These are phyloP conservation scores for Aspergillus persii DNA, from an alignment of 2,329 filamentous ascomycete species.

Conservation along the genomic window DNA sequence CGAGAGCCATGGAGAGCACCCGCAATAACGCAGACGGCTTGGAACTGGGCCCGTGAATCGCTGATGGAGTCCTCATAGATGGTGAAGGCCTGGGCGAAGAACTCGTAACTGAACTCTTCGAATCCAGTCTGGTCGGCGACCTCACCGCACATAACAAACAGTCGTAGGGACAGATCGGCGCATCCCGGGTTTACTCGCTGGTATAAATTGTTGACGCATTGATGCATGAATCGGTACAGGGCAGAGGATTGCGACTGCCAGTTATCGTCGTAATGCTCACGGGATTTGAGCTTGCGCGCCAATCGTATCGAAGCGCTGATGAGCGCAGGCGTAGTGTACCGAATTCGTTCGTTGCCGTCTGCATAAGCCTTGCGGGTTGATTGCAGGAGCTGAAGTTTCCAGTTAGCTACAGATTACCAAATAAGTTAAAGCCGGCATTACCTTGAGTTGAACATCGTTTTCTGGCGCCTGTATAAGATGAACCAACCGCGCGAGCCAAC, in stretches of 20 bases:
- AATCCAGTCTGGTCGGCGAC: constrained; percentile 87
- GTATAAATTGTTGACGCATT: constrained; percentile 80
- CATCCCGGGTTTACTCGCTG: constrained; percentile 77
- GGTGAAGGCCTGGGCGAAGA: constrained; percentile 96
- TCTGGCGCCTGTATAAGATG: constrained; percentile 80
- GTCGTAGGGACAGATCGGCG: constrained; percentile 80
- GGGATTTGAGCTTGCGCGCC: constrained; percentile 80
- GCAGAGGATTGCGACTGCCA: constrained; percentile 73
- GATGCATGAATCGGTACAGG: constrained; percentile 94
- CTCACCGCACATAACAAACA: constrained; percentile 90
- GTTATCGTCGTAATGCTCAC: constrained; percentile 81
- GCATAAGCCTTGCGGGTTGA: constrained; percentile 80
- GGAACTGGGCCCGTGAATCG: constrained; percentile 95
- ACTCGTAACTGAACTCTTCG: constrained; percentile 96
- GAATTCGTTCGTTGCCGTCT: constrained; percentile 91
- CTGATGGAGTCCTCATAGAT: constrained; percentile 96
- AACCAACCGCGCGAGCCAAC: constrained; percentile 89
- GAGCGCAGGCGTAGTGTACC: constrained; percentile 90
- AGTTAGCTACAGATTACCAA: not conserved
- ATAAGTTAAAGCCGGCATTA: constrained; percentile 23
- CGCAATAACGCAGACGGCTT: constrained; percentile 92
- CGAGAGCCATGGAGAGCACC: constrained; percentile 83
- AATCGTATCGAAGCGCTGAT: constrained; percentile 88
- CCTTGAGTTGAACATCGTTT: constrained; percentile 90
- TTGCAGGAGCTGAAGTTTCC: constrained; percentile 69